Evolutionary conservation across 2,329 filamentous ascomycete genomes (phyloP), one percentile per base, ranked within the genome.

Genomic region (Gremmenia infestans): DNA sequence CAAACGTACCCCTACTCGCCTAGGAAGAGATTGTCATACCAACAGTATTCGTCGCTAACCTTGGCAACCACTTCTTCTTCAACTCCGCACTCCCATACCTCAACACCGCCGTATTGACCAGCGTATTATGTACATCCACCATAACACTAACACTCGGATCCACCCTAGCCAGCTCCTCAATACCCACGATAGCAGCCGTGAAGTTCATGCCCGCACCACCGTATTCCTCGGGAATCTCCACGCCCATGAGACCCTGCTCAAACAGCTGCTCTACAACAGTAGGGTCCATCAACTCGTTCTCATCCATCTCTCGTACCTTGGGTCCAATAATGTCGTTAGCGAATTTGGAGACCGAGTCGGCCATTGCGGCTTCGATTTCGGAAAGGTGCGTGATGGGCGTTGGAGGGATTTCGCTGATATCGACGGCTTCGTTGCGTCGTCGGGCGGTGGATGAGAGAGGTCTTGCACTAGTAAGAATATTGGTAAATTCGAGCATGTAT

Each of bases 151-250:
- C 94, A 63, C 89, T 95, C 42, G 94, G 94, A 70, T 99, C 94
- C 17, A 96, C 89, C 55, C 91, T 83, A 0, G 94, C 94, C 59
- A 99, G 79, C 79, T 99, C 94, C 76, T 99, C 94, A 67, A 99
- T 99, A 28, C 90, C 93, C 46, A 99, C 87, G 70, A 99, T 96
- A 59, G 92, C 93, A 1, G 92, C 79, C 0, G 94, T 97, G 76
- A 99, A 99, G 81, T 97, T 97, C 94, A 99, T 97, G 65, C 92
- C 94, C 0, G 93, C 90, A 59, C 94, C 94, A 58, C 94, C 94
- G 71, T 87, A 99, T 73, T 97, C 92, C 74, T 99, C 94, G 15
- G 94, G 93, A 56, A 99, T 96, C 77, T 99, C 94, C 62, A 99
- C 82, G 60, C 91, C 88, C 94, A 99, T 99, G 50, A 99, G 78